Evolutionary conservation across 2,329 filamentous ascomycete species (phyloP).

Genomic region (Aspergillus quadrilineatus): DNA sequence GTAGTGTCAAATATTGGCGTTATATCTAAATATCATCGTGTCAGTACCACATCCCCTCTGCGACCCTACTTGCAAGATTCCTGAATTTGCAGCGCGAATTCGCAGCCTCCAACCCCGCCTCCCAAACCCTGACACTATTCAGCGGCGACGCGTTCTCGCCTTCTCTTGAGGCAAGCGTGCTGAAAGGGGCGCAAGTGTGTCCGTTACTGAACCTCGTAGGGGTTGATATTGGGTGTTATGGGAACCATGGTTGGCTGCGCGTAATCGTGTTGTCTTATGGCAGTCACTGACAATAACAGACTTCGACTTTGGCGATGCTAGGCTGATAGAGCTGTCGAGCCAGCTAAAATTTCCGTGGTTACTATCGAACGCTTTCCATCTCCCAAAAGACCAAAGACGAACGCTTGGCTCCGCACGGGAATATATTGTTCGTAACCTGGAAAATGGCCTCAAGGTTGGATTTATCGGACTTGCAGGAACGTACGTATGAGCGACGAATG

Average conservation of each 20-base stretch:
- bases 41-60: slow-evolving; percentile 12
- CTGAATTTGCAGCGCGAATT: slow-evolving; percentile 4
- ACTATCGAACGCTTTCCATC: slow-evolving; percentile 10
- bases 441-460: slow-evolving; percentile 14
- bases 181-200: slow-evolving; percentile 19
- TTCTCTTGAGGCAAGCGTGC: slow-evolving; percentile 18
- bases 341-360: slow-evolving; percentile 15
- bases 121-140: slow-evolving; percentile 11
- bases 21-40: neutral
- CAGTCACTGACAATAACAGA: slow-evolving; percentile 1
- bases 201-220: slow-evolving; percentile 16
- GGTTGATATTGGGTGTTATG: slow-evolving; percentile 19
- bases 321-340: slow-evolving; percentile 15
- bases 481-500: slow-evolving; percentile 6
- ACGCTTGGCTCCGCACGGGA: slow-evolving; percentile 10
- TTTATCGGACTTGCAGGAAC: slow-evolving; percentile 21
- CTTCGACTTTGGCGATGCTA: slow-evolving; percentile 17
- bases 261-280: neutral
- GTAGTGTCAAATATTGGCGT: neutral
- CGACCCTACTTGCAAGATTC: slow-evolving; percentile 2
- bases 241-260: slow-evolving; percentile 19
- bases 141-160: slow-evolving; percentile 22
- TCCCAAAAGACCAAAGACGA: neutral
- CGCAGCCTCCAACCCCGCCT: neutral
- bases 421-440: slow-evolving; percentile 13